Conservation (phyloP, 805 yeast genomes). For the Candida xyloterini region DNA sequence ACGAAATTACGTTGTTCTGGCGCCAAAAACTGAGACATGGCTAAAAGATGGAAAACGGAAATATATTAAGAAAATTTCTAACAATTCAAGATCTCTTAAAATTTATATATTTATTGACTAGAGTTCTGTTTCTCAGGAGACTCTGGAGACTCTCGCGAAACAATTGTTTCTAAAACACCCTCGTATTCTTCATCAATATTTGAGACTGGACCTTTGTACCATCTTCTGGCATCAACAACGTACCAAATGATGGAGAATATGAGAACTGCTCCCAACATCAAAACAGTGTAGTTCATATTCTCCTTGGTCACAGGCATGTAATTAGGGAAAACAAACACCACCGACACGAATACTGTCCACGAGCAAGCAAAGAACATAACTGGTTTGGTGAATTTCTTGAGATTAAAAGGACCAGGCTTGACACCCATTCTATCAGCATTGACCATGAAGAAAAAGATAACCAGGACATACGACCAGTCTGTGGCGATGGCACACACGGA, state of each 20-base stretch:
- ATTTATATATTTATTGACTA: background rate
- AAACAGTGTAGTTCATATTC: constrained; percentile 55
- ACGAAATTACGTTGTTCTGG: constrained; percentile 13
- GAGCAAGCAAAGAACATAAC: constrained; percentile 40
- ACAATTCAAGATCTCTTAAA: background rate
- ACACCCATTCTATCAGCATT: constrained; percentile 46
- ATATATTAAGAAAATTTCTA: background rate
- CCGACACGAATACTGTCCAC: constrained; percentile 47
- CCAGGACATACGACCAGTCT: constrained; percentile 48
- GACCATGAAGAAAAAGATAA: constrained; percentile 40
- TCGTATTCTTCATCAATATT: constrained; percentile 40
- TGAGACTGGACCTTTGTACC: constrained; percentile 55
- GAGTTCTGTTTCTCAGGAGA: background rate
- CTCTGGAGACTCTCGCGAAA: background rate
- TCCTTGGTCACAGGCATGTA: constrained; percentile 40
- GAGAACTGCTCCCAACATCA: constrained; percentile 42
- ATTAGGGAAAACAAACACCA: constrained; percentile 53
- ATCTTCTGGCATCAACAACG: constrained; percentile 45
- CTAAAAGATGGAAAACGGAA: background rate
- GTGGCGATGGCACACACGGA: constrained; percentile 52
- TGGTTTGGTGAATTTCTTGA: constrained; percentile 41
- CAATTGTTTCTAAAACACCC: constrained; percentile 18
- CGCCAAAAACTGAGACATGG: constrained; percentile 1
- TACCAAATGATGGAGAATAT: constrained; percentile 43
- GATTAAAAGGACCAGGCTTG: constrained; percentile 46